Evolutionary conservation across 805 yeast genomes (phyloP).

Genomic region (Metschnikowia koreensis): DNA sequence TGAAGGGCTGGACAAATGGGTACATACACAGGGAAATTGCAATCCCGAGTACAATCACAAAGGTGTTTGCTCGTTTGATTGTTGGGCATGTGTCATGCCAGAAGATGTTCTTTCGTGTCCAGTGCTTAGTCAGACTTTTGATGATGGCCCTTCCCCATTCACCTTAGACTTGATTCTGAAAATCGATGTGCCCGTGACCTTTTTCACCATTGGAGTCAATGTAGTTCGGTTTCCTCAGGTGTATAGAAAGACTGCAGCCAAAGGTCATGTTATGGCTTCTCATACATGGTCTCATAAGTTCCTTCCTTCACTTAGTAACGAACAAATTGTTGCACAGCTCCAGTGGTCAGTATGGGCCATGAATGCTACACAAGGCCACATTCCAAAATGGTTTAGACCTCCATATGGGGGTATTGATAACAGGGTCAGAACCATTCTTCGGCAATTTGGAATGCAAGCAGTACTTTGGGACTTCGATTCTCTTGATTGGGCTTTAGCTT

Average conservation of each 20-base stretch:
- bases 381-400: slow-evolving; percentile 93
- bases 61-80: slow-evolving; percentile 74
- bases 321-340: slow-evolving; percentile 81
- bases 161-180: slow-evolving; percentile 59
- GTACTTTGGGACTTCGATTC: slow-evolving; percentile 93
- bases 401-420: slow-evolving; percentile 96
- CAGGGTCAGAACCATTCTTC: slow-evolving; percentile 72
- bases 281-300: slow-evolving; percentile 94
- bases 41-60: slow-evolving; percentile 43
- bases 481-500: slow-evolving; percentile 74
- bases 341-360: slow-evolving; percentile 98
- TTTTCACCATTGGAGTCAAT: slow-evolving; percentile 82
- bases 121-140: slow-evolving; percentile 80
- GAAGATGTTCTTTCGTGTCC: slow-evolving; percentile 81
- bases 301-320: slow-evolving; percentile 74
- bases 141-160: slow-evolving; percentile 86
- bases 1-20: slow-evolving; percentile 27
- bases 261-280: slow-evolving; percentile 79
- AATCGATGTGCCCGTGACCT: slow-evolving; percentile 60
- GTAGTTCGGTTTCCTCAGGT: slow-evolving; percentile 75
- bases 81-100: slow-evolving; percentile 69
- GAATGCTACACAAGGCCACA: slow-evolving; percentile 86
- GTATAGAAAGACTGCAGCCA: slow-evolving; percentile 50
- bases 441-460: slow-evolving; percentile 83
- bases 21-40: slow-evolving; percentile 61